Evolutionary conservation across 495 filamentous ascomycete species (phyloP), one percentile per base, ranked within the genome.

Genomic region (Neurospora sp.): DNA sequence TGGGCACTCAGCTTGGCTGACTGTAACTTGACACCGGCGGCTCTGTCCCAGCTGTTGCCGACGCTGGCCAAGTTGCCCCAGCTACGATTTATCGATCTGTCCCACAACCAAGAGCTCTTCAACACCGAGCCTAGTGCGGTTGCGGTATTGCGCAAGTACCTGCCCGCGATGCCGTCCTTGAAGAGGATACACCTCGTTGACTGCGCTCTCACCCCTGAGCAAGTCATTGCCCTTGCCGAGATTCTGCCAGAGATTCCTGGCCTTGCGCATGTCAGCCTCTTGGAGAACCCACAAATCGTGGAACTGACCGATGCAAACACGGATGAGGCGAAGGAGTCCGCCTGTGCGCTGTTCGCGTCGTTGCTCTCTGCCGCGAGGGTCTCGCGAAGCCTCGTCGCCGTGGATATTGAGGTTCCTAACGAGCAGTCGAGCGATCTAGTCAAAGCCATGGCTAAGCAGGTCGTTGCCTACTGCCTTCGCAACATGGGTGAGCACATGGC

Each of bases 291-390:
- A 0, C 82, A 89, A 69, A 83, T 99, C 9, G 83, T 84, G 6
- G 84, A 86, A 17, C 81, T 97, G 38, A 90, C 93, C 4, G 82
- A 86, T 70, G 90, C 89, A 37, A 90, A 87, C 40, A 90, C 86
- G 42, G 92, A 96, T 72, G 89, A 87, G 40, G 85, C 82, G 22
- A 92, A 96, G 78, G 94, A 99, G 80, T 96, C 98, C 81, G 94
- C 95, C 0, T 97, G 93, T 76, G 96, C 96, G 27, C 83, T 98
- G 3, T 98, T 96, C 79, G 94, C 96, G 8, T 97, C 94, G 20
- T 84, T 98, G 71, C 91, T 97, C 82, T 92, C 93, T 35, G 94
- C 94, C 7, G 93, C 93, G 7, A 89, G 94, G 31, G 91, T 97
- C 0, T 96, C 93, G 14, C 86, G 89, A 22, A 90, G 91, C 12